Percentiles rank a stretch among this genome's conserved stretches.
phyloP scores from a whole-genome alignment of 2,329 filamentous ascomycete species.

The Penicillium corylophilum region DNA sequence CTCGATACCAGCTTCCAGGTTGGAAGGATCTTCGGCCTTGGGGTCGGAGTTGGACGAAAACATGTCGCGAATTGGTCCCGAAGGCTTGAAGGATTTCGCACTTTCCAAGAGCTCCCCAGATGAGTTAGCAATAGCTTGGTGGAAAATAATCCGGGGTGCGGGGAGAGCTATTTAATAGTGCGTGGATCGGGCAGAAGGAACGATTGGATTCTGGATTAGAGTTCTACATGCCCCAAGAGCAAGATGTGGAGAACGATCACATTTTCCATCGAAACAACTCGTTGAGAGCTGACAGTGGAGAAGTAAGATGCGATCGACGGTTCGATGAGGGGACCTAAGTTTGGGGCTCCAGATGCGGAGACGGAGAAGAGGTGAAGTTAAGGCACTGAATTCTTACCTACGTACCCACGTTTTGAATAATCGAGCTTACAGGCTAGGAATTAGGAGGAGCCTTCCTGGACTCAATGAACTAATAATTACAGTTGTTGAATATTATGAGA shows the following conservation, averaged over 20 bases:
- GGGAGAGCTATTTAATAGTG: background rate
- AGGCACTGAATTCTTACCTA: background rate
- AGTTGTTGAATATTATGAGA: no score
- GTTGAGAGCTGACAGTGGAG: background rate
- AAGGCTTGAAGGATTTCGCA: background rate
- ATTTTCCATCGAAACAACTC: background rate
- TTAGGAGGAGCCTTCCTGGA: background rate
- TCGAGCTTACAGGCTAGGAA: background rate
- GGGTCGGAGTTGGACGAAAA: background rate
- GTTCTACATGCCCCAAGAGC: background rate
- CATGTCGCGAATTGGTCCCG: background rate
- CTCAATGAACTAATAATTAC: background rate
- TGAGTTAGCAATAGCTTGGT: background rate
- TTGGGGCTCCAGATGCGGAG: background rate
- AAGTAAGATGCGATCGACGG: slow-evolving; percentile 1
- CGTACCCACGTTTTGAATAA: no score
- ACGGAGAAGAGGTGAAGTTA: background rate
- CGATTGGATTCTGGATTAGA: background rate
- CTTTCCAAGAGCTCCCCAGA: background rate
- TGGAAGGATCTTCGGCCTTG: background rate
- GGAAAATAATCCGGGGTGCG: background rate
- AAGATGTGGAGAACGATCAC: background rate
- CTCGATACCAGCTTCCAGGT: slow-evolving; percentile 4
- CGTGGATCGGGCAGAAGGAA: background rate
- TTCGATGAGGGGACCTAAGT: background rate